These are phyloP conservation scores for Kazachstania kunashirensis DNA, from an alignment of 805 yeast species.

Conservation along the genomic window DNA sequence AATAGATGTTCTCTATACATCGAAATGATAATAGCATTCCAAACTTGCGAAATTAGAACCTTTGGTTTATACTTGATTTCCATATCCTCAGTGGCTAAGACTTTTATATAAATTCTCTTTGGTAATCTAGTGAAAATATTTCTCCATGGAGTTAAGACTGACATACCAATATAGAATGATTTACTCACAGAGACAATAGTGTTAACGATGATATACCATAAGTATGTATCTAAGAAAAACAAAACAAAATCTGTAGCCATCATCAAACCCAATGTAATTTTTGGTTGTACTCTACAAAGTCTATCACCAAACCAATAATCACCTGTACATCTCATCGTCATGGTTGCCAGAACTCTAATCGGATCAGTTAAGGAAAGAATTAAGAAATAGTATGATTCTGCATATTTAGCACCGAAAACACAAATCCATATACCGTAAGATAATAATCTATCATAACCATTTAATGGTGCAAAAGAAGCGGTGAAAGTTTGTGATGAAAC, in stretches of 20 bases:
- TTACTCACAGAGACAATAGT: conserved; percentile 92
- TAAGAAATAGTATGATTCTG: conserved; percentile 89
- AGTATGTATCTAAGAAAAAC: conserved; percentile 95
- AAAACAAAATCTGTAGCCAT: conserved; percentile 81
- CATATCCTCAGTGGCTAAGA: conserved; percentile 96
- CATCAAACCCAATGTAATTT: conserved; percentile 87
- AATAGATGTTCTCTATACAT: conserved; percentile 98
- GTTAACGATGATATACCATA: conserved; percentile 96
- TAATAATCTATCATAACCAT: conserved; percentile 89
- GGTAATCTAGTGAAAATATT: conserved; percentile 95
- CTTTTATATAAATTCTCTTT: conserved; percentile 95
- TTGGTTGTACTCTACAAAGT: conserved; percentile 78
- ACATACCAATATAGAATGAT: conserved; percentile 96
- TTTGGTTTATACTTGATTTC: conserved; percentile 97
- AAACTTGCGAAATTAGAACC: conserved; percentile 93
- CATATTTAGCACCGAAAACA: conserved; percentile 79
- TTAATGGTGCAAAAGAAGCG: conserved; percentile 71
- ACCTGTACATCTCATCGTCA: conserved; percentile 90
- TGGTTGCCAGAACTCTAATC: conserved; percentile 74
- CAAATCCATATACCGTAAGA: conserved; percentile 83
- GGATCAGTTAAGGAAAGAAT: conserved; percentile 88
- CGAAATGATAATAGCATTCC: conserved; percentile 98
- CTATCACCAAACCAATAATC: conserved; percentile 73
- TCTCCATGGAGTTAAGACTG: conserved; percentile 98
- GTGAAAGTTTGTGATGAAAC: conserved; percentile 94